Conservation (phyloP, 352 stramenopile species). For the Globisporangium paroecandrum region DNA sequence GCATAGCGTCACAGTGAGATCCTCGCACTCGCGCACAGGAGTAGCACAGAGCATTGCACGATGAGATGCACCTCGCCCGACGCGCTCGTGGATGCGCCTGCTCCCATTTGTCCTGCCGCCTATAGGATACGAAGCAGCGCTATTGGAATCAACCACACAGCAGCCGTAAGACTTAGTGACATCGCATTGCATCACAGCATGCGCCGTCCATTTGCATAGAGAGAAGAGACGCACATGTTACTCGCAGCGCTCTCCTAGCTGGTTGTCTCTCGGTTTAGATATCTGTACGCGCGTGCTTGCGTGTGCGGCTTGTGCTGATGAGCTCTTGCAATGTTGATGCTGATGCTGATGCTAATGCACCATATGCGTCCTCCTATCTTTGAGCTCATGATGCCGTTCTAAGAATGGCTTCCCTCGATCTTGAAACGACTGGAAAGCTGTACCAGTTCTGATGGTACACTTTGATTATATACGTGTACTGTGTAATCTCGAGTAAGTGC, state of each 20-base stretch:
- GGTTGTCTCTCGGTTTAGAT: neutral
- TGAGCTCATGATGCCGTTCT: neutral
- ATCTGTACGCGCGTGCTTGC: neutral
- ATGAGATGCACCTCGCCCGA: slow-evolving; percentile 24
- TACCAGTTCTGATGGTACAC: neutral
- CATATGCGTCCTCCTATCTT: neutral
- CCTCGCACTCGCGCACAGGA: neutral
- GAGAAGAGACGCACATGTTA: neutral
- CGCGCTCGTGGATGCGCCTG: slow-evolving; percentile 31
- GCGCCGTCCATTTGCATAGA: neutral
- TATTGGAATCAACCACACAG: neutral
- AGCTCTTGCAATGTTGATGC: neutral
- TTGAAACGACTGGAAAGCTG: neutral
- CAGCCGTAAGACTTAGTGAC: neutral
- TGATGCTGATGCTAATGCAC: neutral
- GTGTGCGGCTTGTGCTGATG: neutral
- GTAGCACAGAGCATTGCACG: neutral
- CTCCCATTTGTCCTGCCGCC: slow-evolving; percentile 27
- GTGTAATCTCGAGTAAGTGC: neutral
- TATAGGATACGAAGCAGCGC: neutral
- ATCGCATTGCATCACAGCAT: neutral
- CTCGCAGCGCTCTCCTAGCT: neutral
- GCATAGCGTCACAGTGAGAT: neutral
- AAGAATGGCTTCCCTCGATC: slow-evolving; percentile 4
- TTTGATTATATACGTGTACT: neutral